Base-by-base conservation (phyloP, 192 early-diverging fungal species). In the Powellomyces hirtus region DNA sequence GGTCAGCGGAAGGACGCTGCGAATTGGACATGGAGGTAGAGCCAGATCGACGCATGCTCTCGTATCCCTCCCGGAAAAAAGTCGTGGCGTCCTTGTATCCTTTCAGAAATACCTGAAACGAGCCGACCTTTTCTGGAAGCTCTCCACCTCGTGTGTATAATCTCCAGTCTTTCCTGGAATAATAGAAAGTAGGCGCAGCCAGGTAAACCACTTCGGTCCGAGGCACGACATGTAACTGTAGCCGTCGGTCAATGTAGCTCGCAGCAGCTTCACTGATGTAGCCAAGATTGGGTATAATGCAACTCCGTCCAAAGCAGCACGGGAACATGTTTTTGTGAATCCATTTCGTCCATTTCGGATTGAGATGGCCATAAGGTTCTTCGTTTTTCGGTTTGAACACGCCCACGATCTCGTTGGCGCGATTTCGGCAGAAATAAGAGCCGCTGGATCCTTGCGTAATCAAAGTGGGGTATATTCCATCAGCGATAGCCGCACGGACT, bases 301-400 rank as follows among this genome's bases (percentile, higher is more conserved):
- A 93, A 37, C 81, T 86, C 24, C 92, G 81, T 0, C 94, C 93
- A 85, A 96, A 96, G 56, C 86, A 93, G 69, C 92, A 96, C 3
- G 92, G 91, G 52, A 92, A 89, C 16, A 94, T 53, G 70, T 92
- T 92, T 16, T 90, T 77, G 62, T 96, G 94, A 20, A 94, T 79
- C 92, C 91, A 96, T 70, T 96, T 95, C 1, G 89, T 86, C 93
- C 92, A 96, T 75, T 96, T 95, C 82, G 92, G 71, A 86, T 90
- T 79, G 86, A 91, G 62, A 83, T 75, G 75, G 1, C 85, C 85
- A 42, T 87, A 87, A 14, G 85, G 85, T 62, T 87, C 85, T 56
- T 87, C 85, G 72, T 87, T 80, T 61, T 81, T 83, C 20, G 85
- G 94, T 66, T 96, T 96, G 74, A 95, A 96, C 0, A 95, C 92